phyloP scores from a whole-genome alignment of 2,329 filamentous ascomycete genomes.

The Seiridium cupressi region DNA sequence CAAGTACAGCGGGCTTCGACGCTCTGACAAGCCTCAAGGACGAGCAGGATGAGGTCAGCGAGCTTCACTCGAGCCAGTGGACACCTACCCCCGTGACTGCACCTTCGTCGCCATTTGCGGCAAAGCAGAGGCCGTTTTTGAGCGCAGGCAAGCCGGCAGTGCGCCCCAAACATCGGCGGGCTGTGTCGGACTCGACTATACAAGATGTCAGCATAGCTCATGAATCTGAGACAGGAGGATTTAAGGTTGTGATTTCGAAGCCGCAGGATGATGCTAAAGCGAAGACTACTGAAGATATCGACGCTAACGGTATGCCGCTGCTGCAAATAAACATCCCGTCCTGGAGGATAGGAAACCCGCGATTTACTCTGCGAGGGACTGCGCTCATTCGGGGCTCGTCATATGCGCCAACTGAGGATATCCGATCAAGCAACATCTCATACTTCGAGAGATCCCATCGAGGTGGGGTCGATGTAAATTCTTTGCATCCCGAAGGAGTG shows the following conservation, averaged over 20 bases:
- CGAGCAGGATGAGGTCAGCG: constrained; percentile 21
- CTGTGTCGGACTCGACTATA: constrained; percentile 75
- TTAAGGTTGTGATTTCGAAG: constrained; percentile 79
- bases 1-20: constrained; percentile 57
- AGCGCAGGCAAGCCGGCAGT: constrained; percentile 12
- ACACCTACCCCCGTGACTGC: constrained; percentile 35
- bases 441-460: constrained; percentile 36
- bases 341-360: constrained; percentile 78
- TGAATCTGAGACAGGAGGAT: constrained; percentile 62
- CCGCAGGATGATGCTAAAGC: constrained; percentile 59
- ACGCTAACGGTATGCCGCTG: constrained; percentile 44
- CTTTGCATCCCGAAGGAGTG: constrained; percentile 25
- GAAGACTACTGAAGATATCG: constrained; percentile 60
- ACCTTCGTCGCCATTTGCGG: constrained; percentile 22
- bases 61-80: constrained; percentile 38
- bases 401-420: constrained; percentile 72
- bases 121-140: background rate
- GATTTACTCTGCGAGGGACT: constrained; percentile 74
- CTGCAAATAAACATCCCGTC: constrained; percentile 78
- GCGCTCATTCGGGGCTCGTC: constrained; percentile 79
- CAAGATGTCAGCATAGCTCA: constrained; percentile 58
- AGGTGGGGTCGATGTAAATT: constrained; percentile 26
- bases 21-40: constrained; percentile 30
- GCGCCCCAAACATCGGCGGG: constrained; percentile 53
- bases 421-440: constrained; percentile 61